Evolutionary conservation across 2,329 filamentous ascomycete genomes (phyloP).

Genomic region (Alternaria conjuncta): DNA sequence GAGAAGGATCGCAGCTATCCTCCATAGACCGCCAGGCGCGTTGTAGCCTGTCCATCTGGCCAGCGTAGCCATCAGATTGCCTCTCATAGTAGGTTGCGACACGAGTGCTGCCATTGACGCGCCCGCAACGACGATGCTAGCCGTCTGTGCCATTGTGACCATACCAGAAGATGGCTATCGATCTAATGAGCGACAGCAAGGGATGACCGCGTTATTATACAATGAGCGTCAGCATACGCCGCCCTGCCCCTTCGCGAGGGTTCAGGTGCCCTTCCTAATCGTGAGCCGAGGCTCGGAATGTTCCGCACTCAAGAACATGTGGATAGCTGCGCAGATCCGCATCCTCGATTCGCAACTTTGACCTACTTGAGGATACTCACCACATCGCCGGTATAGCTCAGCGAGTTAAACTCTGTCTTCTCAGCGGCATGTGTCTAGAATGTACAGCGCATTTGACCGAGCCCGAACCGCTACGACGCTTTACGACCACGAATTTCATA

Average conservation of each 20-base stretch:
- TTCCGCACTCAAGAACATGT: background rate
- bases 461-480: background rate
- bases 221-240: background rate
- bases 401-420: background rate
- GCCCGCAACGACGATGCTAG: slow-evolving; percentile 27
- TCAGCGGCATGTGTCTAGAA: background rate
- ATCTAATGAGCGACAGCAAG: background rate
- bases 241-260: background rate
- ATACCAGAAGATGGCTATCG: slow-evolving; percentile 5
- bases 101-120: slow-evolving; percentile 32
- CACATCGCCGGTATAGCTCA: background rate
- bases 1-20: slow-evolving; percentile 42
- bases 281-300: slow-evolving; percentile 10
- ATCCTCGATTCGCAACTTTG: background rate
- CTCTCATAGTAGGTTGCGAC: slow-evolving; percentile 28
- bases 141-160: slow-evolving; percentile 26
- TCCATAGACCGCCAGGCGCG: slow-evolving; percentile 44
- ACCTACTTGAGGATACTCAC: background rate
- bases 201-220: background rate
- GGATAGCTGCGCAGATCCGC: background rate
- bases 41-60: slow-evolving; percentile 37
- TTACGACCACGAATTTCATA: no score
- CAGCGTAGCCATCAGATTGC: slow-evolving; percentile 16
- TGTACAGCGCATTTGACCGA: background rate
- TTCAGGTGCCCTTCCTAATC: background rate